Evolutionary conservation across 2,329 filamentous ascomycete species (phyloP).

Genomic region (Tolypocladium cylindrosporum): DNA sequence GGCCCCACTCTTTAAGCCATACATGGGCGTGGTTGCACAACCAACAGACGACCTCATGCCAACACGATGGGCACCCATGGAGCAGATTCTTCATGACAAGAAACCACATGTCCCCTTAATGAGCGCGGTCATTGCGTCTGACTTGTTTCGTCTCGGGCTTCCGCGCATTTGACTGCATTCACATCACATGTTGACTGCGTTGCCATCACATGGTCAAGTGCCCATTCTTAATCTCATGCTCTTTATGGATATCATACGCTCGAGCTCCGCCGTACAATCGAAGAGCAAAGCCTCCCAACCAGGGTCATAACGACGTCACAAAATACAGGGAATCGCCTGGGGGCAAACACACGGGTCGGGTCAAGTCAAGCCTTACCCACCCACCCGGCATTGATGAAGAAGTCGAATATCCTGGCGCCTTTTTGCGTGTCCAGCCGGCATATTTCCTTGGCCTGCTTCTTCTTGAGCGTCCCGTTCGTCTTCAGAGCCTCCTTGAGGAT

Average conservation of each 20-base stretch:
- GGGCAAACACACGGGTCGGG: background rate
- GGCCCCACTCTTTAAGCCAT: background rate
- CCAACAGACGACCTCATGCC: too few species aligned
- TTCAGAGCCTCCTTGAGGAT: constrained; percentile 87
- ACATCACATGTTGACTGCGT: background rate
- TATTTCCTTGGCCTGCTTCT: constrained; percentile 85
- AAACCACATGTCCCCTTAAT: too few species aligned
- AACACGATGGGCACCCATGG: too few species aligned
- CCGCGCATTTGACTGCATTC: background rate
- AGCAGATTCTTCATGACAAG: too few species aligned
- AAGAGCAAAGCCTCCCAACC: background rate
- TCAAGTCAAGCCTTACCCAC: constrained; percentile 64
- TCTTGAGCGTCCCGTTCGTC: constrained; percentile 79
- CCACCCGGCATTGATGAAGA: constrained; percentile 89
- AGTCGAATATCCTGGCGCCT: constrained; percentile 80
- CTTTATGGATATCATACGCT: background rate
- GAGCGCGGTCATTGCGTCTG: background rate
- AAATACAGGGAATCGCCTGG: background rate
- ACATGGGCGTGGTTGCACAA: too few species aligned
- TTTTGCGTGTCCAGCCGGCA: constrained; percentile 78
- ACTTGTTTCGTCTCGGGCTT: background rate
- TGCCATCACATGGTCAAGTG: background rate
- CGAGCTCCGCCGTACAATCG: background rate
- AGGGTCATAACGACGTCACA: background rate
- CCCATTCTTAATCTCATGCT: background rate